Base-by-base conservation (phyloP, 371 early-diverging fungal species). In the Mortierella sp. region DNA sequence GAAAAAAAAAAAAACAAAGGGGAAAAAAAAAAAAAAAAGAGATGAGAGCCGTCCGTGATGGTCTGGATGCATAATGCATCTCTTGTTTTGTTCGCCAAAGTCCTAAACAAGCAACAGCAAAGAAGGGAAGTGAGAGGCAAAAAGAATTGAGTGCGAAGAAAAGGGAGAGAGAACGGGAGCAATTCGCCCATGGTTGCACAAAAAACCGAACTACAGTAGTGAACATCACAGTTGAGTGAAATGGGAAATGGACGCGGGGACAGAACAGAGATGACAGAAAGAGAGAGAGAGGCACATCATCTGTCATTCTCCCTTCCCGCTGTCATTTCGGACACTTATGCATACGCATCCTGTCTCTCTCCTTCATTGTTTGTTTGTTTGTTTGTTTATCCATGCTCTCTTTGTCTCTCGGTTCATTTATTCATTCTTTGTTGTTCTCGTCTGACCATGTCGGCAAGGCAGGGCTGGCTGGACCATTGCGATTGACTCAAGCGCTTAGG, bases 31-130 rank as follows among this genome's bases (percentile, higher is more conserved):
- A 21, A 65, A 2, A 65, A 18, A 68, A 35, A 68, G 4, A 68
- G 24, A 68, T 41, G 68, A 38, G 68, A 68, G 68, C 68, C 65
- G 65, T 63, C 18, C 2, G 5, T 29, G 60, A 29, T 58, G 38
- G 68, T 68, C 68, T 38, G 41, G 68, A 38, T 68, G 68, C 38
- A 18, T 68, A 8, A 68, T 68, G 68, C 68, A 68, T 68, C 68
- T 68, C 21, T 35, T 41, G 21, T 68, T 35, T 38, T 68, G 41
- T 68, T 38, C 24, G 35, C 27, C 56, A 56, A 56, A 56, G 27
- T 56, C 14, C 56, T 18, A 21, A 60, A 3, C 32, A 11, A 60
- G 29, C 16, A 16, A 60, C 16, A 60, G 8, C 4, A 63, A 35
- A 63, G 63, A 29, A 3, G 14, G 35, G 11, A 32, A 11, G 10